Evolutionary conservation across 768 basidiomycete genomes (phyloP).

Genomic region (Pulveroboletus sp.): DNA sequence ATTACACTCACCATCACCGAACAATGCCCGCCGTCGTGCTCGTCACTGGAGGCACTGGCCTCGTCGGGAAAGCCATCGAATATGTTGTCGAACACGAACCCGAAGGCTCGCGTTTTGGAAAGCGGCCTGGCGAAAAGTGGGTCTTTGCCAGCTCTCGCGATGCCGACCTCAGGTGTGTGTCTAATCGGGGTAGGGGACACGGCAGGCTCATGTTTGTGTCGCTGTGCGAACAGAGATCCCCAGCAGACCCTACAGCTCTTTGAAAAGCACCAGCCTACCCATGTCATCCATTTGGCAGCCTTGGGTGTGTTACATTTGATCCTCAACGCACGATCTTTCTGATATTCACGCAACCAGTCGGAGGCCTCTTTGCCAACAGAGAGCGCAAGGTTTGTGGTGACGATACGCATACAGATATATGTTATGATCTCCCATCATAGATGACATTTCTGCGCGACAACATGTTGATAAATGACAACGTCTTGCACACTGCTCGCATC

Average conservation of each 20-base stretch:
- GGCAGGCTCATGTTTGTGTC: conserved; percentile 3
- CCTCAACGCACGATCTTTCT: conserved; percentile 5
- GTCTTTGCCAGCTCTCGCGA: conserved; percentile 78
- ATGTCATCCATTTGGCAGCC: conserved; percentile 96
- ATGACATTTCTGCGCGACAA: conserved; percentile 94
- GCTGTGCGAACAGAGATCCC: conserved; percentile 50
- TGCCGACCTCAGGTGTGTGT: conserved; percentile 76
- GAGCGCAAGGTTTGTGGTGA: conserved; percentile 67
- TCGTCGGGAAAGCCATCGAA: conserved; percentile 84
- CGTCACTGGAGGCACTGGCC: conserved; percentile 82
- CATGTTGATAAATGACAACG: conserved; percentile 92
- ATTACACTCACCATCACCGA: background rate
- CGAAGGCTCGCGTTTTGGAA: conserved; percentile 76
- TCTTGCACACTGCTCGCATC: conserved; percentile 73
- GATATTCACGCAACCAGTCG: conserved; percentile 50
- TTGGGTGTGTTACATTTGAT: conserved; percentile 54
- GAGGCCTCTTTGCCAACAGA: conserved; percentile 95
- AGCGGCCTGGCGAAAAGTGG: conserved; percentile 76
- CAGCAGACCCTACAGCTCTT: conserved; percentile 70
- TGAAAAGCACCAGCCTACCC: conserved; percentile 89
- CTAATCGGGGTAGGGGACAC: background rate
- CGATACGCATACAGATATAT: background rate
- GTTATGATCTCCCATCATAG: conserved; percentile 34
- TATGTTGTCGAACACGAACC: conserved; percentile 78
- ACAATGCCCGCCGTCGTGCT: conserved; percentile 52